Base-by-base conservation (phyloP, 495 filamentous ascomycete species). In the Talaromyces stipitatus region DNA sequence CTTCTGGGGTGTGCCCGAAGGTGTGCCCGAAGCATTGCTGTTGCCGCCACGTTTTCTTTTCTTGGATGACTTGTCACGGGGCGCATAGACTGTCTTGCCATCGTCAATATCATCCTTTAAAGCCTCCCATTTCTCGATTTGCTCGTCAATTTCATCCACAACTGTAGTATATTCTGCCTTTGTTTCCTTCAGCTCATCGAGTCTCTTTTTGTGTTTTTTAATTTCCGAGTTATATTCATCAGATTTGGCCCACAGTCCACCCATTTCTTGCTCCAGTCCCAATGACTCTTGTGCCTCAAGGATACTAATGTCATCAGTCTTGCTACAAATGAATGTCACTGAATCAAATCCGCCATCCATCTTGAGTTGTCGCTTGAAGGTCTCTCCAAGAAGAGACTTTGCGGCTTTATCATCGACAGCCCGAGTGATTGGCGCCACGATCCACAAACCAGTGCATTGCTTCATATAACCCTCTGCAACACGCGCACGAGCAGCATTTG, bases 401-500 rank as follows among this genome's bases (percentile, higher is more conserved):
- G 85, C 84, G 0, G 80, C 74, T 60, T 87, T 86, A 59, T 88
- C 82, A 62, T 88, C 81, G 0, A 88, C 82, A 0, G 84, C 84
- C 4, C 84, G 74, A 18, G 71, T 82, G 41, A 88, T 88, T 0
- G 84, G 84, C 1, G 83, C 80, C 14, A 88, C 80, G 54, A 89
- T 79, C 74, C 72, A 29, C 10, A 75, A 64, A 5, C 70, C 67
- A 4, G 73, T 72, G 57, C 72, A 73, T 58, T 72, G 68, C 60
- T 85, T 80, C 71, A 86, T 81, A 61, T 88, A 89, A 2, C 72
- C 75, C 16, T 77, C 71, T 1, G 84, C 82, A 10, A 88, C 80
- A 0, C 77, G 78, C 6, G 78, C 76, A 45, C 87, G 74, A 26
- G 83, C 87, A 2, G 80, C 75, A 64, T 90, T 90, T 0, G 81